Conservation (phyloP, 352 stramenopile genomes). For the Plasmopara muralis region DNA sequence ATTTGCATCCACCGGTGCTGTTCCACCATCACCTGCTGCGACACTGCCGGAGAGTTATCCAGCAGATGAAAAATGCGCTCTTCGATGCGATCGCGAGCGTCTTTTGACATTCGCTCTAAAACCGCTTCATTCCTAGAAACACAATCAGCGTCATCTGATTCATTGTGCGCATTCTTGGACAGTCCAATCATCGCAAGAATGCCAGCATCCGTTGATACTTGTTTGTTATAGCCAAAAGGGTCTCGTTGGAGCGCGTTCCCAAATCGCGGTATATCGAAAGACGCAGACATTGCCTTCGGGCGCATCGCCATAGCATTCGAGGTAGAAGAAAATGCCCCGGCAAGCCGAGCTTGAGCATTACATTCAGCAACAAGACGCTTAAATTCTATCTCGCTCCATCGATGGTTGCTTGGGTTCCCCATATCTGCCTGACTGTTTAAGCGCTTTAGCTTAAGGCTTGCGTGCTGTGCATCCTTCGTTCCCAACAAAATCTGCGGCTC, state of each 20-base stretch:
- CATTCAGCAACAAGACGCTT: constrained; percentile 65
- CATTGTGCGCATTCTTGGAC: constrained; percentile 54
- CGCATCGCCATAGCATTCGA: constrained; percentile 28
- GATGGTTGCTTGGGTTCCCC: constrained; percentile 60
- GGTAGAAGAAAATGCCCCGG: constrained; percentile 28
- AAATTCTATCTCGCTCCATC: constrained; percentile 67
- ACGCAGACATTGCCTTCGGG: constrained; percentile 51
- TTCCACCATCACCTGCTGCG: constrained; percentile 58
- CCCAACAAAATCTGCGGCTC: constrained; percentile 43
- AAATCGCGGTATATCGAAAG: constrained; percentile 56
- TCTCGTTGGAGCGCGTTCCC: constrained; percentile 35
- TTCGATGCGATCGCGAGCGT: constrained; percentile 58
- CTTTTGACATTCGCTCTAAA: constrained; percentile 50
- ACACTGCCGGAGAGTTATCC: constrained; percentile 41
- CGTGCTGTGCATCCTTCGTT: constrained; percentile 30
- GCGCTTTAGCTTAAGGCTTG: constrained; percentile 50
- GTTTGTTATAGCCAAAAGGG: constrained; percentile 39
- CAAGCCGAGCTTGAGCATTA: constrained; percentile 42
- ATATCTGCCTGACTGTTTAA: constrained; percentile 62
- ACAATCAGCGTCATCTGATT: constrained; percentile 36
- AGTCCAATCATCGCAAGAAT: constrained; percentile 56
- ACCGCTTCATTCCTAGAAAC: constrained; percentile 34
- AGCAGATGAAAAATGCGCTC: constrained; percentile 70
- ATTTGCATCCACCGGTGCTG: constrained; percentile 82
- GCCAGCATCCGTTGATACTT: constrained; percentile 39